Percentiles rank a stretch among this genome's conserved stretches.
Conservation (phyloP, 2,329 filamentous ascomycete genomes). For the Trichoderma semiorbis region DNA sequence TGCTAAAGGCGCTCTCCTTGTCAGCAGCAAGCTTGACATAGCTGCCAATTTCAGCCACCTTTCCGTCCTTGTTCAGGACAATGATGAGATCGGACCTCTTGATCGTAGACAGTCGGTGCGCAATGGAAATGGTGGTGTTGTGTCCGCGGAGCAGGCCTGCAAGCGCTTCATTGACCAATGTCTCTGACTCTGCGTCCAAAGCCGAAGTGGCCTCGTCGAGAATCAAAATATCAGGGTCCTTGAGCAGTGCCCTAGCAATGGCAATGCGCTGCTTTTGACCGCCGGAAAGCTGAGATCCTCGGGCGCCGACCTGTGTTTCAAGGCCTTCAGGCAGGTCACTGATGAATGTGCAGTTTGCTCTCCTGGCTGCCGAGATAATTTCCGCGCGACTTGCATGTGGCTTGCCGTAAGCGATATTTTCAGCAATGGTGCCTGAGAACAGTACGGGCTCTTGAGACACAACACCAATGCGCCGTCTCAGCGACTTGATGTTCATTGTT, state of each 20-base stretch:
- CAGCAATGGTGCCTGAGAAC: slow-evolving; percentile 74
- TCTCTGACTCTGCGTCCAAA: slow-evolving; percentile 94
- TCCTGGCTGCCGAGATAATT: slow-evolving; percentile 80
- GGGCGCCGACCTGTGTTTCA: slow-evolving; percentile 87
- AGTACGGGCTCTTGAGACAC: slow-evolving; percentile 95
- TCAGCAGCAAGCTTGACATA: slow-evolving; percentile 73
- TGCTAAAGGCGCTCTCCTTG: slow-evolving; percentile 80
- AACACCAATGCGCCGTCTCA: slow-evolving; percentile 88
- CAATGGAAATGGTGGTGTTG: slow-evolving; percentile 97
- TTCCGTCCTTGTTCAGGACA: slow-evolving; percentile 80
- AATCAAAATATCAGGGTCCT: slow-evolving; percentile 94
- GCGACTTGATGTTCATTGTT: slow-evolving; percentile 86
- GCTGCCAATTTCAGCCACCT: slow-evolving; percentile 84
- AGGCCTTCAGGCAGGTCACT: slow-evolving; percentile 93
- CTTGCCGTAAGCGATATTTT: slow-evolving; percentile 88
- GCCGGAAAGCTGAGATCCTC: slow-evolving; percentile 89
- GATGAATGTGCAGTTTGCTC: slow-evolving; percentile 96
- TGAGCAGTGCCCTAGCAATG: slow-evolving; percentile 90
- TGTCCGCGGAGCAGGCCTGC: slow-evolving; percentile 75
- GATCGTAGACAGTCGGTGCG: slow-evolving; percentile 92
- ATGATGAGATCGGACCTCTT: slow-evolving; percentile 94
- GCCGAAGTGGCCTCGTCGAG: slow-evolving; percentile 96
- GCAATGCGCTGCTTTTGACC: slow-evolving; percentile 98
- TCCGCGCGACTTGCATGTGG: slow-evolving; percentile 74
- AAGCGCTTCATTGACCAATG: slow-evolving; percentile 88